Base-by-base conservation (phyloP, 2,329 filamentous ascomycete species). In the Cladorrhinum sp. region DNA sequence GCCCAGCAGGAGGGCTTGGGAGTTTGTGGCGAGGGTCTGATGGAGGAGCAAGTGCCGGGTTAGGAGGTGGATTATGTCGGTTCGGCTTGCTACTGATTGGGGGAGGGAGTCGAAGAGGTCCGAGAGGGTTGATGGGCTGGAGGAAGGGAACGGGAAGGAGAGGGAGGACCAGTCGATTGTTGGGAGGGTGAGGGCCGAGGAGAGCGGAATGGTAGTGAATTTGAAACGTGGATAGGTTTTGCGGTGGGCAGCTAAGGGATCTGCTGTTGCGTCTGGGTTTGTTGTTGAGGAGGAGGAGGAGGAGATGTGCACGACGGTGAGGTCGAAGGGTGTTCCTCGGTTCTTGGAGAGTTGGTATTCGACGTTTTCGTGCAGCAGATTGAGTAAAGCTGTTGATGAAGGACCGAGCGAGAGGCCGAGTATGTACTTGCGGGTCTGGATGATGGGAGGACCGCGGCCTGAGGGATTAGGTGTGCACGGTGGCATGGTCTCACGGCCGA, bases 341-440 rank as follows among this genome's bases (percentile, higher is more conserved):
- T 85, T 86, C 62, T 85, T 87, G 49, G 81, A 78, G 45, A 82
- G 79, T 71, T 93, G 89, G 57, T 81, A 82, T 65, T 83, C 79
- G 50, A 90, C 79, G 69, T 92, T 90, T 62, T 82, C 77, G 72
- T 91, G 84, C 57, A 98, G 78, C 22, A 96, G 81, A 68, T 93
- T 84, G 27, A 96, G 79, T 49, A 99, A 79, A 13, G 86, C 84
- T 13, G 89, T 81, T 0, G 93, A 98, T 1, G 90, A 95, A 1
- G 89, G 79, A 0, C 95, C 93, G 68, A 92, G 88, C 0, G 93
- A 96, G 1, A 97, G 78, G 5, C 92, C 91, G 20, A 96, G 78
- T 18, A 96, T 78, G 52, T 96, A 83, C 29, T 72, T 70, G 71
- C 83, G 66, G 68, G 65, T 69, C 57, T 70, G 65, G 58, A 62